These are phyloP conservation scores for Alternaria postmessia DNA, from an alignment of 2,329 filamentous ascomycete genomes.

Conservation along the genomic window DNA sequence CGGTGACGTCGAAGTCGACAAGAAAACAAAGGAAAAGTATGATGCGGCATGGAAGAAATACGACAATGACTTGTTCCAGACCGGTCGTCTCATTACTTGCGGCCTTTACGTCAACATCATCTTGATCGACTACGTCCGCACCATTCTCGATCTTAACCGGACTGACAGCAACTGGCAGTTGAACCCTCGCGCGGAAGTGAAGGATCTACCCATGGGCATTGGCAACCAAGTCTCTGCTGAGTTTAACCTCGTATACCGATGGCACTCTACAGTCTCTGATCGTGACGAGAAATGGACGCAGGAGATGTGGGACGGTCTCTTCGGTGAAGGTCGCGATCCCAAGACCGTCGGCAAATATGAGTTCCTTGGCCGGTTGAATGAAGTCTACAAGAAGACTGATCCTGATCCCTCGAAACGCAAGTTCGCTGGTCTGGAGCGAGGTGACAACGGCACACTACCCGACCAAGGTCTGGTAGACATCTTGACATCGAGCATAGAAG, in stretches of 20 bases:
- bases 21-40: constrained; percentile 30
- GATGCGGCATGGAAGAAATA: constrained; percentile 48
- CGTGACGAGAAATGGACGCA: constrained; percentile 84
- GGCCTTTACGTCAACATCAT: constrained; percentile 64
- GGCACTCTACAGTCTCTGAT: constrained; percentile 80
- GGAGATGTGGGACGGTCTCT: constrained; percentile 54
- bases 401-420: constrained; percentile 73
- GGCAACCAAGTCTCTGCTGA: constrained; percentile 87
- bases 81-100: constrained; percentile 60
- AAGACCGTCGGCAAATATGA: constrained; percentile 65
- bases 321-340: constrained; percentile 59
- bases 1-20: constrained; percentile 54
- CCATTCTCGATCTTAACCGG: constrained; percentile 67
- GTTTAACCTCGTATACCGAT: constrained; percentile 88
- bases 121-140: constrained; percentile 62
- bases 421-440: constrained; percentile 72
- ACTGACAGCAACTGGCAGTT: constrained; percentile 81
- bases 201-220: constrained; percentile 71
- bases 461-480: constrained; percentile 81
- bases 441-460: constrained; percentile 71
- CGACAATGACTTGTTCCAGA: constrained; percentile 61
- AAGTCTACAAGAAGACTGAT: constrained; percentile 68
- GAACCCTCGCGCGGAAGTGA: constrained; percentile 75
- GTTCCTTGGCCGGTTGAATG: constrained; percentile 68
- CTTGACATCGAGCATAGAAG: constrained; percentile 73